Base-by-base conservation (phyloP, 192 early-diverging fungal genomes). In the Coemansia sp. region DNA sequence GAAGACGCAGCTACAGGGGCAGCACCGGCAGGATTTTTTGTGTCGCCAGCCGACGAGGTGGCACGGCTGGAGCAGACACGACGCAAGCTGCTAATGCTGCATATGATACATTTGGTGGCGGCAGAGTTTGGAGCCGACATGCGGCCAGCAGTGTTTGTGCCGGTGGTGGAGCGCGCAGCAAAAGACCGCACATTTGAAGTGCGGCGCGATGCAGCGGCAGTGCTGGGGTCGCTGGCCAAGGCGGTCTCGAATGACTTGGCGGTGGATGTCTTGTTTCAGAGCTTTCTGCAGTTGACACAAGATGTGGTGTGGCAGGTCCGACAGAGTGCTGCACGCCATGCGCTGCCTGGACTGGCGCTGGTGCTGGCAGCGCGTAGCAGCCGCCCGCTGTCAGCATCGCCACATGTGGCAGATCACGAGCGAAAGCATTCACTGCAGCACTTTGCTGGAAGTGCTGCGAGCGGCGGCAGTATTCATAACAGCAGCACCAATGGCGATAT, bases 291-390 rank as follows among this genome's bases (percentile, higher is more conserved):
- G 31, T 68, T 83, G 9, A 35, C 71, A 10, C 65, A 71, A 64
- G 82, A 83, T 56, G 1, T 64, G 22, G 57, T 80, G n/a, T 83
- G 82, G 82, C 82, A 83, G 51, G 82, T 83, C 12, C 59, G 82
- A 5, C 73, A 83, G 67, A 74, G 77, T 50, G 70, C 77, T 1
- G 82, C 77, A 0, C 64, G 69, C 19, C 69, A 73, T n/a, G 75
- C 82, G 57, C 57, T 83, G 57, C 76, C 82, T 0, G 77, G 73
- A 3, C 57, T 83, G 58, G 82, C 82, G 3, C 67, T 71, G 21
- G 77, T 76, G n/a, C 62, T 83, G 52, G 74, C 69, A 0, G 47
- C 59, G 1, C 65, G 76, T 43, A 6, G 7, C 47, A 26, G 17
- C 10, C 19, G 50, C 14, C 47, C 19, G 31, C 3, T 5, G 6